phyloP scores from a whole-genome alignment of 441 rosid species.

The Geranium incanum region DNA sequence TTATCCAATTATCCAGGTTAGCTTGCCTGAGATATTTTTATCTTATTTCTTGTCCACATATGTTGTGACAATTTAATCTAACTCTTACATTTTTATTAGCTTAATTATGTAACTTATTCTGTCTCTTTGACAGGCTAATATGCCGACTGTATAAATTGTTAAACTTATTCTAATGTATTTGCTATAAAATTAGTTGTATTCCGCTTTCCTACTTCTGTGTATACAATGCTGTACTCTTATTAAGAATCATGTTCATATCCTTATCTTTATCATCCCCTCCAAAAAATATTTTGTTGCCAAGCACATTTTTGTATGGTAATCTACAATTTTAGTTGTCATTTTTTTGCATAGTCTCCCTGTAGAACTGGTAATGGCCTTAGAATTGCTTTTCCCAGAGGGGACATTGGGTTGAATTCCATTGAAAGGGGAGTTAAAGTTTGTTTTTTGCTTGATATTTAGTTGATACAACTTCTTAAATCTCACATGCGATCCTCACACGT shows the following conservation, averaged over 20 bases:
- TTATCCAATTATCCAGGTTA: slow-evolving; percentile 18
- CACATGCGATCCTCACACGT: too few relatives aligned
- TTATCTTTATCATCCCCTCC: neutral
- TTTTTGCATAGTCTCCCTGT: neutral
- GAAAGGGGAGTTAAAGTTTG: neutral
- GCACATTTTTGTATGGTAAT: too few relatives aligned
- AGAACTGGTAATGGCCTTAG: neutral
- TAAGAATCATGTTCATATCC: neutral
- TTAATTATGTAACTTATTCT: neutral
- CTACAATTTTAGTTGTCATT: neutral
- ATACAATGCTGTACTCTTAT: neutral
- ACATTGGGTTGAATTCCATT: neutral
- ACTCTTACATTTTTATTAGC: neutral
- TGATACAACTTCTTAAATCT: too few relatives aligned
- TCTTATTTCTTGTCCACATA: neutral
- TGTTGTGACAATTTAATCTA: neutral
- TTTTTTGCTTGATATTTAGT: neutral
- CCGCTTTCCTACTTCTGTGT: neutral
- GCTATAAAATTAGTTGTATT: neutral
- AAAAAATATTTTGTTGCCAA: neutral
- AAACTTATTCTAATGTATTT: neutral
- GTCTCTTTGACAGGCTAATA: neutral
- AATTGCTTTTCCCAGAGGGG: neutral
- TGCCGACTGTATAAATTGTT: neutral
- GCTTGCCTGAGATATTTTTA: slow-evolving; percentile 7